Evolutionary conservation across 257 asterid species (phyloP).

Genomic region (Galeopsis tetrahit): DNA sequence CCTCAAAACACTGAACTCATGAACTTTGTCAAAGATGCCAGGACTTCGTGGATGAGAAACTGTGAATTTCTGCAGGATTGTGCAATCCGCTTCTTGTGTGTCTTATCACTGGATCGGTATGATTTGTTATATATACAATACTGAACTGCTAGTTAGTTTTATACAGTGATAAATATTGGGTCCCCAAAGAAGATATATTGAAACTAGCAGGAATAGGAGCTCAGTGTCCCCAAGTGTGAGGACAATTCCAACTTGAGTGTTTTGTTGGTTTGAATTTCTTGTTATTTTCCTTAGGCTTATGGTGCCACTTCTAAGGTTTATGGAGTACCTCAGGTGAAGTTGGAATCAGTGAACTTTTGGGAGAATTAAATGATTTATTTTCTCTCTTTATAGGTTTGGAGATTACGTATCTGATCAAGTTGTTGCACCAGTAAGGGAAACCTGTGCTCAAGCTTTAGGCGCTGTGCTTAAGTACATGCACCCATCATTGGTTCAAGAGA

Average conservation of each 20-base stretch:
- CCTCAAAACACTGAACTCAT: slow-evolving; percentile 71
- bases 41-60: slow-evolving; percentile 89
- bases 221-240: slow-evolving; percentile 20
- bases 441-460: slow-evolving; percentile 99
- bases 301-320: slow-evolving; percentile 3
- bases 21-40: slow-evolving; percentile 79
- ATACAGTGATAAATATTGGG: slow-evolving; percentile 25
- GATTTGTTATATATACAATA: slow-evolving; percentile 33
- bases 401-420: slow-evolving; percentile 99
- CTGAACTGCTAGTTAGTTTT: slow-evolving; percentile 12
- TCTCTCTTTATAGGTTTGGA: slow-evolving; percentile 73
- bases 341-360: slow-evolving; percentile 10
- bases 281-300: slow-evolving; percentile 12
- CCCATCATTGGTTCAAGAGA: slow-evolving; percentile 72
- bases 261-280: slow-evolving; percentile 1
- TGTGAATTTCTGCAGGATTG: slow-evolving; percentile 96
- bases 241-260: slow-evolving; percentile 6
- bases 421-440: slow-evolving; percentile 99
- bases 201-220: slow-evolving; percentile 23
- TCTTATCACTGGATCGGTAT: slow-evolving; percentile 95
- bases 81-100: slow-evolving; percentile 97
- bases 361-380: slow-evolving; percentile 29
- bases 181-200: slow-evolving; percentile 9
- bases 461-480: slow-evolving; percentile 98
- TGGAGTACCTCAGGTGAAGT: slow-evolving; percentile 16